phyloP scores from a whole-genome alignment of 331 rosid species.

The Acacia concinna region DNA sequence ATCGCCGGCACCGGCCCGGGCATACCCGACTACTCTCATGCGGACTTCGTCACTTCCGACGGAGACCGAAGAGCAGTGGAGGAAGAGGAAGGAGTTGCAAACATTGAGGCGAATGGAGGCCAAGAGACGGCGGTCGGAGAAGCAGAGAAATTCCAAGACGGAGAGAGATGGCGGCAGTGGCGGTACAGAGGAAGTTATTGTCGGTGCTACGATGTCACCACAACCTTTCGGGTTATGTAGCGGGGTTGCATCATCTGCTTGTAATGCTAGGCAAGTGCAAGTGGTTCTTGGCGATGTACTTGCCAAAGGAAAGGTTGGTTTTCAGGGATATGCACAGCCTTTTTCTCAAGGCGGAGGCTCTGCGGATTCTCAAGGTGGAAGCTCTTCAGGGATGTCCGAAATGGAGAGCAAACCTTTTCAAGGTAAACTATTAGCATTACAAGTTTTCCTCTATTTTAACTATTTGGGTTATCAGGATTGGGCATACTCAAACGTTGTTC shows the following conservation, averaged over 20 bases:
- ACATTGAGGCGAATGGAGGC: conserved; percentile 87
- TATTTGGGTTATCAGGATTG: neutral
- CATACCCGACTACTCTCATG: conserved; percentile 37
- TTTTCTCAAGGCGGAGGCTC: conserved; percentile 86
- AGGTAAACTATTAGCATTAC: conserved; percentile 42
- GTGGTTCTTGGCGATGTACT: conserved; percentile 42
- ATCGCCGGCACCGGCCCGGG: conserved; percentile 6
- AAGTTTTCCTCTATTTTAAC: neutral
- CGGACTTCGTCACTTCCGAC: conserved; percentile 84
- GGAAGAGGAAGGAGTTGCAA: conserved; percentile 95
- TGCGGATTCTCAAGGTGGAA: conserved; percentile 73
- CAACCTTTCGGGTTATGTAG: conserved; percentile 39
- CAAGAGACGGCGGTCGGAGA: conserved; percentile 81
- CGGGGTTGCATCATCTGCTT: conserved; percentile 44
- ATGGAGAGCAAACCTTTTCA: conserved; percentile 68
- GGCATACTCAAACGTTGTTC: neutral
- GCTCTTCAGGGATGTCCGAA: conserved; percentile 84
- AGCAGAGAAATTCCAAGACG: conserved; percentile 60
- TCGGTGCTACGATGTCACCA: conserved; percentile 26
- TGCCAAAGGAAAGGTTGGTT: conserved; percentile 51
- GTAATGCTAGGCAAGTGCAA: conserved; percentile 45
- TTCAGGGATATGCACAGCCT: conserved; percentile 44
- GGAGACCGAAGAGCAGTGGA: conserved; percentile 93
- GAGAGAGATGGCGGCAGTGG: conserved; percentile 35
- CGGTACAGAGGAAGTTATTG: conserved; percentile 54